Base-by-base conservation (phyloP, 192 early-diverging fungal species). In the Funneliformis mosseae region DNA sequence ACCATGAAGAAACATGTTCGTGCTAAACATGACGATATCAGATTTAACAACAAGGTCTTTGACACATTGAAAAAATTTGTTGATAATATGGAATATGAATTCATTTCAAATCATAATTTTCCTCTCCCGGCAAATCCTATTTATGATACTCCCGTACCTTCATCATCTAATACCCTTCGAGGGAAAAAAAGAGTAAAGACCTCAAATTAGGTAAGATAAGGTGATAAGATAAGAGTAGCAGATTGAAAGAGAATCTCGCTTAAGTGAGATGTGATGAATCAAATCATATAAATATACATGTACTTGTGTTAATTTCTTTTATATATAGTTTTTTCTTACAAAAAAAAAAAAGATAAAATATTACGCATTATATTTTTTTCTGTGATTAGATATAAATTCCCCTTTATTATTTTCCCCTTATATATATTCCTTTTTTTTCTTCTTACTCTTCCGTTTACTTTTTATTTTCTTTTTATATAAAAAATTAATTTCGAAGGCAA, bases 1-100 rank as follows among this genome's bases (percentile, higher is more conserved):
- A 27, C 43, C 4, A 79, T 79, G 77, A 79, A 79, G 66, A 46
- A 79, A 11, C 67, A 68, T 50, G 77, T 79, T 8, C 60, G 77
- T 33, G 60, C 25, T 55, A 79, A 48, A 41, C 77, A 79, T 68
- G 66, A 68, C 11, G 77, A 79, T 69, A 69, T 79, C 9, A 42
- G 77, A 66, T 79, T 79, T 14, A 79, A 79, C 50, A 55, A 55
- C 25, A 79, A 68, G 45, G 63, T 66, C 25, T 79, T 48, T 66
- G 66, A 66, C 21, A 79, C 77, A 33, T 63, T 79, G 27, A 79
- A 68, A 48, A 61, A 55, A 41, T 79, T 69, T 28, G 39, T 79
- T 9, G 74, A 76, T 76, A 62, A 76, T n/a, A 61, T 76, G 74
- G 59, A 48, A 25, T 74, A 42, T 45, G 73, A 74, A n/a, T 70